Conservation (phyloP, 2,329 filamentous ascomycete genomes). For the Onygenales sp. region DNA sequence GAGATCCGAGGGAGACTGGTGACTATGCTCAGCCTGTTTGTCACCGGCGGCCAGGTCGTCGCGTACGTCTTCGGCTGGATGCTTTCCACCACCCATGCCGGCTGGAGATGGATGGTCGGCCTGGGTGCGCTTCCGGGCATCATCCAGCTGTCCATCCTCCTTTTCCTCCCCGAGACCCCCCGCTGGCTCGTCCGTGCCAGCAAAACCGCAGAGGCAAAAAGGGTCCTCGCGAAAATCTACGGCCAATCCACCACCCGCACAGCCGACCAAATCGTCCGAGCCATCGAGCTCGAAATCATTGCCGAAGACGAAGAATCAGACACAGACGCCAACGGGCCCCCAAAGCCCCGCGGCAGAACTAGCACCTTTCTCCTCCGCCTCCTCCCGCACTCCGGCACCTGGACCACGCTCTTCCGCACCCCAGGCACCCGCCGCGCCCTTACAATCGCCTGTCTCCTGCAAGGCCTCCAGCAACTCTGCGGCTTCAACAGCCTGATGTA, state of each 20-base stretch:
- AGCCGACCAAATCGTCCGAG: conserved; percentile 53
- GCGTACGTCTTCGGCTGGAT: conserved; percentile 78
- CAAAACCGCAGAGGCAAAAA: conserved; percentile 50
- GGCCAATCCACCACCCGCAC: conserved; percentile 39
- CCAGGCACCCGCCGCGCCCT: conserved; percentile 57
- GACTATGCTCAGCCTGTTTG: conserved; percentile 70
- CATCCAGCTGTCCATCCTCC: conserved; percentile 58
- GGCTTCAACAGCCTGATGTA: conserved; percentile 93
- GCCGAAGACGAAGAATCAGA: conserved; percentile 49
- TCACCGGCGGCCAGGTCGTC: conserved; percentile 80
- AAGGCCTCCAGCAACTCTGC: conserved; percentile 79
- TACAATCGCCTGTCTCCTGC: conserved; percentile 75
- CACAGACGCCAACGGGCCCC: conserved; percentile 11
- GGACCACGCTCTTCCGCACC: conserved; percentile 22
- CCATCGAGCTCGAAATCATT: conserved; percentile 65
- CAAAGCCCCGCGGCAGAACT: background rate
- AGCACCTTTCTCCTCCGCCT: background rate
- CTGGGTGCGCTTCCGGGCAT: conserved; percentile 68
- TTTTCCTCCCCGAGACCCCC: conserved; percentile 77
- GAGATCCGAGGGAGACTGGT: conserved; percentile 68
- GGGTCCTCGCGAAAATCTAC: conserved; percentile 57
- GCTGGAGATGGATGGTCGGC: conserved; percentile 90
- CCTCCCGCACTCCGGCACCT: background rate
- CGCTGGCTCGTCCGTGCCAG: conserved; percentile 72
- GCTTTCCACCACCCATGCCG: conserved; percentile 51